A percentile compares a stretch with the other conserved stretches of the same genome.
Conservation (phyloP, 2,329 filamentous ascomycete genomes). For the Trichophyton schoenleinii region DNA sequence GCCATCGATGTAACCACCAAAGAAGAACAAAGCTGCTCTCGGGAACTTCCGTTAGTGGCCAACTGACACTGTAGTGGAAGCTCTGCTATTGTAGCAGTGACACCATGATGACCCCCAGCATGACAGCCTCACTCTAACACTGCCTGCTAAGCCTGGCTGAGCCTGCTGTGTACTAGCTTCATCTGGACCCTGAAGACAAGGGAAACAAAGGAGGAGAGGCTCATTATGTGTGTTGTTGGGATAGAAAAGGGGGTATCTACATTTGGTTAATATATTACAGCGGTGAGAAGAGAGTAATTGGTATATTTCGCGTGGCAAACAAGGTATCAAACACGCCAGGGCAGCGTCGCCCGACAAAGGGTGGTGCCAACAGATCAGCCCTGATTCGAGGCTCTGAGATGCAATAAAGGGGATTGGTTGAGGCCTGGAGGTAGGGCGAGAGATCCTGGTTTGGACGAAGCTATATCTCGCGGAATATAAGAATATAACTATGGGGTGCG, state of each 20-base stretch:
- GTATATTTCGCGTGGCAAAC: slow-evolving; percentile 1
- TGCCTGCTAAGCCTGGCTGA: neutral
- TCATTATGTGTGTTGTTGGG: neutral
- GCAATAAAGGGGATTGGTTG: neutral
- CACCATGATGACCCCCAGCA: neutral
- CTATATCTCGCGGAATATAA: neutral
- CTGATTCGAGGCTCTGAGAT: neutral
- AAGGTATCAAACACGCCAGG: neutral
- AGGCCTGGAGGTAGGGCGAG: neutral
- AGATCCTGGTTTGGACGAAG: neutral
- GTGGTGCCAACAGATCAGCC: neutral
- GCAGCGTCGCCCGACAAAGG: slow-evolving; percentile 1
- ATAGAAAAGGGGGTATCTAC: neutral
- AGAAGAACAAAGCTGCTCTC: neutral
- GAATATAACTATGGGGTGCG: neutral
- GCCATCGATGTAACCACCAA: neutral
- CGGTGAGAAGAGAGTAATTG: neutral
- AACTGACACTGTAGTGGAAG: neutral
- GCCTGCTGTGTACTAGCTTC: neutral
- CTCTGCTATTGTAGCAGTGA: neutral
- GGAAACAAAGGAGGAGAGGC: neutral
- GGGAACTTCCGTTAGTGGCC: neutral
- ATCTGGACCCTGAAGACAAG: neutral
- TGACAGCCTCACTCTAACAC: neutral
- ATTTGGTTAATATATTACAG: slow-evolving; percentile 1